Conservation (phyloP, 1,139 yeast genomes). For the Sugiyamaella grinbergsii region DNA sequence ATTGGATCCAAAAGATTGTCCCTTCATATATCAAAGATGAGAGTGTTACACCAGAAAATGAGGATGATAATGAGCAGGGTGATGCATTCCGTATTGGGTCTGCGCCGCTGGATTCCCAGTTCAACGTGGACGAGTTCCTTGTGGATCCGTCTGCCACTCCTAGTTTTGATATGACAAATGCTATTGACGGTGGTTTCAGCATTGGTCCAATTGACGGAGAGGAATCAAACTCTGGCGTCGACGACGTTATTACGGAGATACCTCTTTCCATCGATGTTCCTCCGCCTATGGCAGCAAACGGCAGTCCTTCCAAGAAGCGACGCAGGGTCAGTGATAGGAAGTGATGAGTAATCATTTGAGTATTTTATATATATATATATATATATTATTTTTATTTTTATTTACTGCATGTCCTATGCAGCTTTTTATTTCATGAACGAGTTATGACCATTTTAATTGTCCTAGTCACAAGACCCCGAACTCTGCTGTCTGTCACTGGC, state of each 20-base stretch:
- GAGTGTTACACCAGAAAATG: conserved; percentile 3
- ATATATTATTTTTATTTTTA: not conserved
- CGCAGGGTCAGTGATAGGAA: conserved; percentile 8
- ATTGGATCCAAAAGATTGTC: conserved; percentile 38
- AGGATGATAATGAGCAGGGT: not conserved
- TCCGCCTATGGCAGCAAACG: not conserved
- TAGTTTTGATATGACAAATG: conserved; percentile 15
- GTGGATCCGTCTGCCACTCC: conserved; percentile 27
- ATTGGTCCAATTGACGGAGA: not conserved
- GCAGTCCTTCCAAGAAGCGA: conserved; percentile 19
- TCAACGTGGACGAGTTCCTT: conserved; percentile 37
- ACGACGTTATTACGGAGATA: not conserved
- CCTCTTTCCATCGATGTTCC: conserved; percentile 1
- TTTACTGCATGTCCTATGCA: not conserved
- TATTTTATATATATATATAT: not conserved
- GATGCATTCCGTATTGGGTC: conserved; percentile 2
- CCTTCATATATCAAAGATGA: conserved; percentile 25
- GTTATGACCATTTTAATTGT: not conserved
- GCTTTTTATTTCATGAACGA: conserved; percentile 3
- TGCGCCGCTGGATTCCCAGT: conserved; percentile 23
- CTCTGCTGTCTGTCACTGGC: too few relatives aligned
- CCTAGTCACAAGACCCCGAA: not conserved
- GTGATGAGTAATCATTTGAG: not conserved
- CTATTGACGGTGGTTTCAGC: conserved; percentile 9
- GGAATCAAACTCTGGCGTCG: not conserved